These are phyloP conservation scores for Rhodotorula sphaerocarpa DNA, from an alignment of 768 basidiomycete genomes.

Conservation along the genomic window DNA sequence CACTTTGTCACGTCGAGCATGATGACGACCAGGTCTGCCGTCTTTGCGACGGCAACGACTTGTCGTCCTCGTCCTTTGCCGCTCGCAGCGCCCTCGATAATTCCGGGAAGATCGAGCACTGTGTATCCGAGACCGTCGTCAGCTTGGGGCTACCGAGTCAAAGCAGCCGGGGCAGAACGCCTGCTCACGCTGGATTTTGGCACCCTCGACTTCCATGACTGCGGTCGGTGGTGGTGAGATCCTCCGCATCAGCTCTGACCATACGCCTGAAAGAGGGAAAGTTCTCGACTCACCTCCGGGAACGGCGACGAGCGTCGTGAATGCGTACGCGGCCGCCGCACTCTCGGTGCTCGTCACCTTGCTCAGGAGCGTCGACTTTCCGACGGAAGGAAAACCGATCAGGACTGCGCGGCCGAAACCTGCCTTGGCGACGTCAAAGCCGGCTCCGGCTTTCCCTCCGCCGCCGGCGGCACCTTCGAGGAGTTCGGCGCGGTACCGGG, in stretches of 20 bases:
- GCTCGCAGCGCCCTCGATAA: slow-evolving; percentile 45
- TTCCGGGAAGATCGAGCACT: slow-evolving; percentile 41
- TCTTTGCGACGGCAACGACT: slow-evolving; percentile 70
- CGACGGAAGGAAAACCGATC: slow-evolving; percentile 93
- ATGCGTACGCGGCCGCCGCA: slow-evolving; percentile 54
- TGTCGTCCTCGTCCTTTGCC: slow-evolving; percentile 88
- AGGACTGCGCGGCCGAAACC: slow-evolving; percentile 49
- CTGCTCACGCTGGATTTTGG: slow-evolving; percentile 61
- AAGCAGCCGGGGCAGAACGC: neutral
- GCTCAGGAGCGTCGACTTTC: slow-evolving; percentile 83
- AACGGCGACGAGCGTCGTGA: slow-evolving; percentile 59
- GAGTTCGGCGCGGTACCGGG: slow-evolving; percentile 81
- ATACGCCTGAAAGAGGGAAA: too few species aligned
- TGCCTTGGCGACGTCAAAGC: slow-evolving; percentile 39
- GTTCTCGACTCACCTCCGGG: slow-evolving; percentile 65
- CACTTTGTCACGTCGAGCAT: slow-evolving; percentile 85
- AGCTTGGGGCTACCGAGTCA: too few species aligned
- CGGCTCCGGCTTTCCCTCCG: slow-evolving; percentile 55
- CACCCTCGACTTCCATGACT: slow-evolving; percentile 85
- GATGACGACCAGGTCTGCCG: slow-evolving; percentile 82
- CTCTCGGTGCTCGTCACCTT: slow-evolving; percentile 88
- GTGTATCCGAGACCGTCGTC: neutral
- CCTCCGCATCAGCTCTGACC: accelerated
- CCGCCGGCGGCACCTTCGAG: slow-evolving; percentile 78
- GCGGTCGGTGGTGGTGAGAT: neutral